These are phyloP conservation scores for Acacia concinna DNA, from an alignment of 331 rosid genomes.

Conservation along the genomic window DNA sequence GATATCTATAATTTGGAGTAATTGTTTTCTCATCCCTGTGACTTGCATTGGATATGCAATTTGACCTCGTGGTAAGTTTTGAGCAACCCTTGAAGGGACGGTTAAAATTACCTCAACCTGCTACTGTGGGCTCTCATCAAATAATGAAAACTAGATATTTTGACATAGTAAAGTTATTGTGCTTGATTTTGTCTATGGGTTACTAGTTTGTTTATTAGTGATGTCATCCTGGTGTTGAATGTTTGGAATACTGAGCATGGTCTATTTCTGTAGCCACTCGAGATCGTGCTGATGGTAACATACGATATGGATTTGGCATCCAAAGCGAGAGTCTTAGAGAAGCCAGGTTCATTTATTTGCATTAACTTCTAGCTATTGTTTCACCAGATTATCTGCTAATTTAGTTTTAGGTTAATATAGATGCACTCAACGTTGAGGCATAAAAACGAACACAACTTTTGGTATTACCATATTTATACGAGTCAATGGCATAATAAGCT, in stretches of 20 bases:
- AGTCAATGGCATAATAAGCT: not conserved
- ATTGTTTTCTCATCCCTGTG: not conserved
- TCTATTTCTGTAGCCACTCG: conserved; percentile 59
- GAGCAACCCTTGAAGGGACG: not conserved
- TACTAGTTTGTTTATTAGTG: not conserved
- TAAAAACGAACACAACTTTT: conserved; percentile 1
- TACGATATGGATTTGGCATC: conserved; percentile 81
- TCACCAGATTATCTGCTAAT: conserved; percentile 13
- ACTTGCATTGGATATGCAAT: not conserved
- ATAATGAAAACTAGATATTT: not conserved
- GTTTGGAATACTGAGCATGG: conserved; percentile 20
- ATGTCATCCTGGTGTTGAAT: conserved; percentile 4
- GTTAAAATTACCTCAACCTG: not conserved
- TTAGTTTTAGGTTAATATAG: not conserved
- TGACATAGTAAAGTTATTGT: not conserved
- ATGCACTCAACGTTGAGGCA: not conserved
- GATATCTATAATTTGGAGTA: not conserved
- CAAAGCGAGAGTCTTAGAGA: conserved; percentile 85
- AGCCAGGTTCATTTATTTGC: conserved; percentile 73
- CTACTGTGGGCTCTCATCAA: not conserved
- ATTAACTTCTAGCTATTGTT: conserved; percentile 7
- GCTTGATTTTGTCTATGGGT: not conserved
- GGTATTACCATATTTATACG: not conserved
- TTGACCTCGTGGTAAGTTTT: not conserved
- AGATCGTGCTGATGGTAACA: conserved; percentile 56